A percentile compares a stretch with the other conserved stretches of the same genome.
These are phyloP conservation scores for Clitoria ternatea DNA, from an alignment of 306 rosid species.

Conservation along the genomic window DNA sequence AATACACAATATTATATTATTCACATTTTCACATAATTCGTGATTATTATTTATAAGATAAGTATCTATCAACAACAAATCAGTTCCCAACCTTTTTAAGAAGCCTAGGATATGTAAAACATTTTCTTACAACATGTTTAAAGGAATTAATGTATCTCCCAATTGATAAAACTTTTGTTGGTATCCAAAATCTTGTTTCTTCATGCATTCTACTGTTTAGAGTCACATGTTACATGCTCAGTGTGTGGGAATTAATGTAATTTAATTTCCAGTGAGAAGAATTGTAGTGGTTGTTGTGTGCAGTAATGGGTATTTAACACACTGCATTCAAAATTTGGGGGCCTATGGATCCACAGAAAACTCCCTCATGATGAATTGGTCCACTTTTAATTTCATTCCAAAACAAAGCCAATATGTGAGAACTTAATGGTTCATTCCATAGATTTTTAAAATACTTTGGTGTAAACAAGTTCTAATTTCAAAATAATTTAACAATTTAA, in stretches of 20 bases:
- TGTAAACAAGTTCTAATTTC: too few species aligned
- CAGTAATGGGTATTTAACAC: constrained; percentile 54
- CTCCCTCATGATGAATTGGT: neutral
- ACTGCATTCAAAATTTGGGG: constrained; percentile 47
- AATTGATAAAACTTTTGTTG: too few species aligned
- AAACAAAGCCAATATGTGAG: neutral
- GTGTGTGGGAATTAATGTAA: neutral
- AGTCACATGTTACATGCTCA: neutral
- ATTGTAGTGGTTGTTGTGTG: constrained; percentile 67
- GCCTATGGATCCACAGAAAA: constrained; percentile 19
- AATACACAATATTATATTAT: too few species aligned
- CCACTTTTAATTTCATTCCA: neutral
- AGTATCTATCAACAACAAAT: too few species aligned
- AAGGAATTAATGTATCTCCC: too few species aligned
- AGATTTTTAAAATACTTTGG: too few species aligned
- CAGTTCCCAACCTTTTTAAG: too few species aligned
- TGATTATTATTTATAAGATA: too few species aligned
- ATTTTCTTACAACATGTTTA: too few species aligned
- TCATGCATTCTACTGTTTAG: neutral
- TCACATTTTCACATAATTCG: too few species aligned
- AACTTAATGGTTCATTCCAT: neutral
- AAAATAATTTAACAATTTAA: too few species aligned
- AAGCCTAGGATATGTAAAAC: too few species aligned
- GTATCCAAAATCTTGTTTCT: neutral
- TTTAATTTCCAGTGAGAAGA: neutral